A percentile compares a stretch with the other conserved stretches of the same genome.
Evolutionary conservation across 805 yeast genomes (phyloP).

Genomic region (Spathaspora gorwiae): DNA sequence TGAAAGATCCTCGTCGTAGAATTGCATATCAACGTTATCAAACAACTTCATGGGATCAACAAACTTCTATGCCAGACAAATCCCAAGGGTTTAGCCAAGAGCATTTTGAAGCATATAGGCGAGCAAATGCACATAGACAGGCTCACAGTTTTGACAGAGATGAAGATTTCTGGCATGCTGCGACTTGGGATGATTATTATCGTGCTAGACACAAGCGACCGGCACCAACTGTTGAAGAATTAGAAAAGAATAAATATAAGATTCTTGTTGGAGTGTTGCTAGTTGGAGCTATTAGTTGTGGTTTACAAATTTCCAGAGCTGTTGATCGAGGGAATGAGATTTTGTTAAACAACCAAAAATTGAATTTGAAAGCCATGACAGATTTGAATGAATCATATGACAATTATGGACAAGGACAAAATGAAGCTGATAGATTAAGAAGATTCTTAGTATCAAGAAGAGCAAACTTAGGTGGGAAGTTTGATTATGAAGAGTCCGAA

Average conservation of each 20-base stretch:
- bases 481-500: background rate
- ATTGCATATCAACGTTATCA: conserved; percentile 24
- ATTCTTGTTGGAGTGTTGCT: conserved; percentile 32
- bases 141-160: conserved; percentile 26
- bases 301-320: conserved; percentile 35
- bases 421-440: conserved; percentile 28
- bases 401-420: conserved; percentile 23
- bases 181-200: conserved; percentile 63
- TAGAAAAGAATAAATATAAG: conserved; percentile 40
- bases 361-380: conserved; percentile 25
- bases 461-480: conserved; percentile 4
- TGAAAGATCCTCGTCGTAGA: conserved; percentile 48
- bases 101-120: conserved; percentile 29
- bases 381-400: conserved; percentile 23
- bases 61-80: conserved; percentile 13
- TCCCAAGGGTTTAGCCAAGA: conserved; percentile 5
- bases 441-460: conserved; percentile 32
- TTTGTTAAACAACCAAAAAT: conserved; percentile 18
- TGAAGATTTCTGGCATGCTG: conserved; percentile 56
- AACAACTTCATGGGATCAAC: conserved; percentile 14
- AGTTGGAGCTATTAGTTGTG: conserved; percentile 26
- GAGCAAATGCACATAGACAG: conserved; percentile 36
- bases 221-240: conserved; percentile 39
- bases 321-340: conserved; percentile 30
- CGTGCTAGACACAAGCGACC: conserved; percentile 31